phyloP scores from a whole-genome alignment of 306 rosid genomes.

The Oxytropis ochrocephala region DNA sequence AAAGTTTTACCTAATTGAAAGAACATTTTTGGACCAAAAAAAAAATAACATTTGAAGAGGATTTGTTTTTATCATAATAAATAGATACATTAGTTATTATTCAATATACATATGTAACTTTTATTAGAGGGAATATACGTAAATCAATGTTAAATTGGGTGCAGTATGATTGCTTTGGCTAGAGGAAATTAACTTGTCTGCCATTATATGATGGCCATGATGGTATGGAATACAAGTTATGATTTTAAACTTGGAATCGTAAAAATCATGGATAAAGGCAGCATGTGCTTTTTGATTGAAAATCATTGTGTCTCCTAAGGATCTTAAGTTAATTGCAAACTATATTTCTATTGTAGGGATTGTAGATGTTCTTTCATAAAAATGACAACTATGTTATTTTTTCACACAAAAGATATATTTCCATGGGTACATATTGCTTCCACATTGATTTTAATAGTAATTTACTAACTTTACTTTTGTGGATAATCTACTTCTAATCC shows the following conservation, averaged over 20 bases:
- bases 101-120: too few species aligned
- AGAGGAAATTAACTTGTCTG: slow-evolving; percentile 37
- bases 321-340: slow-evolving; percentile 2
- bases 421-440: not conserved
- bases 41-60: not conserved
- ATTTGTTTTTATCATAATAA: not conserved
- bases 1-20: not conserved
- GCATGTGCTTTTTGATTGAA: slow-evolving; percentile 14
- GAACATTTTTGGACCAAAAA: too few species aligned
- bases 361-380: not conserved
- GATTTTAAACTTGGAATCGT: slow-evolving; percentile 46
- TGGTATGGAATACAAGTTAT: slow-evolving; percentile 25
- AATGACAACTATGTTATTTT: not conserved
- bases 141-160: slow-evolving; percentile 16
- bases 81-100: too few species aligned
- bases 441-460: not conserved
- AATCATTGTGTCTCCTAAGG: slow-evolving; percentile 20
- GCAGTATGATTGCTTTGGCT: slow-evolving; percentile 33
- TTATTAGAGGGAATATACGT: too few species aligned
- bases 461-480: not conserved
- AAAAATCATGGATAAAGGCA: slow-evolving; percentile 19
- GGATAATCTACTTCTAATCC: not conserved
- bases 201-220: slow-evolving; percentile 34
- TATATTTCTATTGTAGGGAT: slow-evolving; percentile 1
- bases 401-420: not conserved